Evolutionary conservation across 345 rosid species (phyloP).

Genomic region (Linum usitatissimum): DNA sequence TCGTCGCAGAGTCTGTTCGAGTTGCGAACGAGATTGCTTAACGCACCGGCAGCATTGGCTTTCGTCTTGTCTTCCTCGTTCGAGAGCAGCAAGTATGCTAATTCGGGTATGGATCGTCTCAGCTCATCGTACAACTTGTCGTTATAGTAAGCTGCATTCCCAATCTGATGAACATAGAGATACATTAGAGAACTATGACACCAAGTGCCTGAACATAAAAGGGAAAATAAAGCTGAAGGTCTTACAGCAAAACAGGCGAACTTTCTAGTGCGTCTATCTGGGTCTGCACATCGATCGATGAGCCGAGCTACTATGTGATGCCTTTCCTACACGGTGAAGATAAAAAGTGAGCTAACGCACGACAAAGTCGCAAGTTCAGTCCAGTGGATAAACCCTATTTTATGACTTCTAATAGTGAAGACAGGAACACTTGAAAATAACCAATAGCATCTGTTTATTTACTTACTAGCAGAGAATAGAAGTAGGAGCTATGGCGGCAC

Average conservation of each 20-base stretch:
- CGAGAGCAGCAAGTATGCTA: conserved; percentile 59
- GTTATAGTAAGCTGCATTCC: conserved; percentile 89
- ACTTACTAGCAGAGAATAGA: conserved; percentile 67
- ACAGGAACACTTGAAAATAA: too few relatives aligned
- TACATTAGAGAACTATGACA: not conserved
- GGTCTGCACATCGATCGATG: conserved; percentile 88
- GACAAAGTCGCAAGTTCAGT: not conserved
- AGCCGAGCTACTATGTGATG: conserved; percentile 56
- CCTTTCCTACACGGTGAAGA: conserved; percentile 42
- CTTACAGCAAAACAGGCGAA: conserved; percentile 97
- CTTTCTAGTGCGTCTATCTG: conserved; percentile 82
- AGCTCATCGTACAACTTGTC: conserved; percentile 75
- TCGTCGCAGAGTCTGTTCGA: conserved; percentile 85
- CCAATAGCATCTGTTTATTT: not conserved
- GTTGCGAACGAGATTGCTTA: conserved; percentile 94
- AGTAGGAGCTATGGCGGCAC: conserved; percentile 88
- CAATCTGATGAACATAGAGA: conserved; percentile 39
- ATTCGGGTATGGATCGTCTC: conserved; percentile 72
- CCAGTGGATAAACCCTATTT: too few relatives aligned
- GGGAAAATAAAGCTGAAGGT: not conserved
- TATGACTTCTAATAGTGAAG: too few relatives aligned
- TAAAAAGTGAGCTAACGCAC: conserved; percentile 13
- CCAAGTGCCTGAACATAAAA: not conserved
- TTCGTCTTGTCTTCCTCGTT: conserved; percentile 92
- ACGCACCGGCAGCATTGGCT: conserved; percentile 95